Evolutionary conservation across 345 rosid genomes (phyloP), one percentile per base, ranked within the genome.

Genomic region (Reutealis trisperma): DNA sequence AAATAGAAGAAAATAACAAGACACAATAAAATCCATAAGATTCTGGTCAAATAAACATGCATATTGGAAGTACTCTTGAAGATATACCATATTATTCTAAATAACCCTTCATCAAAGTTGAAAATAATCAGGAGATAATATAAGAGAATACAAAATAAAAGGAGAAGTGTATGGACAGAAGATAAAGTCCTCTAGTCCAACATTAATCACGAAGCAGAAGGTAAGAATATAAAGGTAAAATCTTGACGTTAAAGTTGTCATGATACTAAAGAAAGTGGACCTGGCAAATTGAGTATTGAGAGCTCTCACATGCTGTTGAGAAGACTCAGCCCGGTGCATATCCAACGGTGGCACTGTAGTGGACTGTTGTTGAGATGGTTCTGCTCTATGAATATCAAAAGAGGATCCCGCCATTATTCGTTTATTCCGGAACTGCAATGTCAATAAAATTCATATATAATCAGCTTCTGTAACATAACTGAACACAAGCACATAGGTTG

Each of bases 281-380:
- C 99, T 93, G 79, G 96, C 94, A 78, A 92, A 96, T 80, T 96
- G 99, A 74, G 86, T 80, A 85, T 96, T 96, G 80, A 93, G 96
- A 85, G 98, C 94, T 81, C 93, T 85, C 85, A 93, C 98, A 83
- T 93, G 96, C 84, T 88, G 94, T 61, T 75, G 84, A 72, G 98
- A 90, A 80, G 85, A 82, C 85, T 90, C 91, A 49, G 98, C 97
- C 9, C 88, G 84, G 75, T 84, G 83, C 52, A 68, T 73, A 81
- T 92, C 96, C 75, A 93, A 82, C 1, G 79, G 65, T 2, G 84
- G 80, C 3, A 83, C 55, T 37, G 72, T 74, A 27, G 64, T 70
- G 18, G 79, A 45, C 77, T 78, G 84, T 76, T 78, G 87, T 25
- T 90, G 90, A 69, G 90, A 82, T 44, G 87, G 72, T 59, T 87